These are phyloP conservation scores for Penicillium sp. DNA, from an alignment of 2,329 filamentous ascomycete genomes.

Conservation along the genomic window DNA sequence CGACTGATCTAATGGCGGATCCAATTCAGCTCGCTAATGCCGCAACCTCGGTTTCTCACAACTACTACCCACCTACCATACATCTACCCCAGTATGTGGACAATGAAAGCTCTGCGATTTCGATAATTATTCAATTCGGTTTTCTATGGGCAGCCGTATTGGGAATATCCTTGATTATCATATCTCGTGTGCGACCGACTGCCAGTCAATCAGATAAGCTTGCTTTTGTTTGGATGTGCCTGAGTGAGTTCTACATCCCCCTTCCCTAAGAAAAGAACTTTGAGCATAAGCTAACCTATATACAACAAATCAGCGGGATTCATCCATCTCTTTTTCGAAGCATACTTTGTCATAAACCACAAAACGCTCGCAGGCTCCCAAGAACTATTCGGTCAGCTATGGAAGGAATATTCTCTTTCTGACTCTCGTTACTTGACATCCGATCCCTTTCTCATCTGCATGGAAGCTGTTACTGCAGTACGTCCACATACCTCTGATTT, in stretches of 20 bases:
- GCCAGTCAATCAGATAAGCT: constrained; percentile 52
- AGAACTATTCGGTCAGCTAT: constrained; percentile 72
- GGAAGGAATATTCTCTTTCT: constrained; percentile 83
- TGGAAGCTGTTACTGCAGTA: constrained; percentile 75
- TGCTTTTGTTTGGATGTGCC: constrained; percentile 65
- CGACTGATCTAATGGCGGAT: not conserved
- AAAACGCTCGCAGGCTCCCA: constrained; percentile 59
- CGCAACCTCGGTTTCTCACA: constrained; percentile 44
- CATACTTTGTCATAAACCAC: constrained; percentile 71
- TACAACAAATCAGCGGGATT: constrained; percentile 17
- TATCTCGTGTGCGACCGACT: constrained; percentile 50
- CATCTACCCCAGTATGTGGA: constrained; percentile 58
- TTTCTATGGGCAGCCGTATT: constrained; percentile 55
- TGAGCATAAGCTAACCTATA: not conserved
- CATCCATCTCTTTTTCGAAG: constrained; percentile 75
- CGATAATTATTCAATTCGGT: constrained; percentile 58
- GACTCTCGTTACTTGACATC: constrained; percentile 78
- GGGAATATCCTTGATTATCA: constrained; percentile 49
- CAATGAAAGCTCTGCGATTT: constrained; percentile 57
- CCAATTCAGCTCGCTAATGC: not conserved
- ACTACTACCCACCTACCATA: constrained; percentile 63
- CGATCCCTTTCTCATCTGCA: constrained; percentile 74
- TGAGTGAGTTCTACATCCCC: constrained; percentile 49
- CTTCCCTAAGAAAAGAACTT: not conserved
- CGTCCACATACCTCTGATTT: not conserved